Conservation (phyloP, 208 protist species). For the Crithidia thermophila region DNA sequence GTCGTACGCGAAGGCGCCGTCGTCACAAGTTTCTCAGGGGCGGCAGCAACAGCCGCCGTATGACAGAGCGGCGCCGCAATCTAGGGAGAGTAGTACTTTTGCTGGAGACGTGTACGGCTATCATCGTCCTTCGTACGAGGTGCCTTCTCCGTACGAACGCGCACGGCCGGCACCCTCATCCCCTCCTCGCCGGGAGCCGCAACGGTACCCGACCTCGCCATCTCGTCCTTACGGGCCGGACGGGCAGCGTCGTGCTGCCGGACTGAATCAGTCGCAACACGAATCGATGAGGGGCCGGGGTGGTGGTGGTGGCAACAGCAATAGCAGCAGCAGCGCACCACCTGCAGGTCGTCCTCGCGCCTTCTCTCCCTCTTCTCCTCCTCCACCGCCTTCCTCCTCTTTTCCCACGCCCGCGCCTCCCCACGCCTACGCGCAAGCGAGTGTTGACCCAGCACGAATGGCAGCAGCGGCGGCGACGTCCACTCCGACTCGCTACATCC, state of each 20-base stretch:
- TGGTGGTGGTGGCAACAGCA: neutral
- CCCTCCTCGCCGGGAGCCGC: neutral
- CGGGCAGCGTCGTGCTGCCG: too few species aligned
- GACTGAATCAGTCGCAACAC: too few species aligned
- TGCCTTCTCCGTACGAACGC: slow-evolving; percentile 9
- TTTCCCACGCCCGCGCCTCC: too few species aligned
- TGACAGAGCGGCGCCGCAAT: neutral
- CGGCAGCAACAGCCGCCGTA: neutral
- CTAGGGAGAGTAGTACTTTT: neutral
- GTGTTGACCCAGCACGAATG: neutral
- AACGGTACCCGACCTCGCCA: neutral
- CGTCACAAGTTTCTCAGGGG: too few species aligned
- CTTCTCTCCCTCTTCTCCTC: neutral
- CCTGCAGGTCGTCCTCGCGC: neutral
- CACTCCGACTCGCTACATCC: neutral
- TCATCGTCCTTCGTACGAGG: slow-evolving; percentile 18
- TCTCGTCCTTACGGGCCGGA: too few species aligned
- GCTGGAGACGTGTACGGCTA: neutral
- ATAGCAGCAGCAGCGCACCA: too few species aligned
- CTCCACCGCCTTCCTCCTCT: neutral
- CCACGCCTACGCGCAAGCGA: too few species aligned
- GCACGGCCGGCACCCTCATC: neutral
- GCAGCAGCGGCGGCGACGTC: neutral
- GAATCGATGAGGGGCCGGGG: too few species aligned
- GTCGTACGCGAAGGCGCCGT: too few species aligned